phyloP scores from a whole-genome alignment of 768 basidiomycete genomes.

The Tephrocybe sp. region DNA sequence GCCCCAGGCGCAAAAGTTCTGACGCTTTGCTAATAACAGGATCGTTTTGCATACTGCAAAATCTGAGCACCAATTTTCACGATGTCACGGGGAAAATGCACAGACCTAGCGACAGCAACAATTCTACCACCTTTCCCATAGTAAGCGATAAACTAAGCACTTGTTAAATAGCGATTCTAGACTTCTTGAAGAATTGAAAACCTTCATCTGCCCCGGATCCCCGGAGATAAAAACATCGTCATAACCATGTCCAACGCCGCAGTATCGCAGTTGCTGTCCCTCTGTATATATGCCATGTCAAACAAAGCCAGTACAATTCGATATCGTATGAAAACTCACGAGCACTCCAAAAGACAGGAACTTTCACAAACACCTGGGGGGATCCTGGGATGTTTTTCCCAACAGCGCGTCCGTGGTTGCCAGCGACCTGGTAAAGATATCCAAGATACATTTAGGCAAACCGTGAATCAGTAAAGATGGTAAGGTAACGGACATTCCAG shows the following conservation, averaged over 20 bases:
- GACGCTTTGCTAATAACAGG: conserved; percentile 77
- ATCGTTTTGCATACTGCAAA: conserved; percentile 71
- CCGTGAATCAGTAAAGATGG: neutral
- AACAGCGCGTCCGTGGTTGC: conserved; percentile 83
- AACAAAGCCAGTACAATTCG: neutral
- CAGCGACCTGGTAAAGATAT: conserved; percentile 55
- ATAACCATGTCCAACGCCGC: conserved; percentile 65
- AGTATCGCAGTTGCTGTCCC: conserved; percentile 86
- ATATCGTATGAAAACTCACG: conserved; percentile 42
- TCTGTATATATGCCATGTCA: conserved; percentile 34
- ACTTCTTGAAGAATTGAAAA: conserved; percentile 17
- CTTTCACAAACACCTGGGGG: conserved; percentile 68
- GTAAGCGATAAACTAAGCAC: conserved; percentile 70
- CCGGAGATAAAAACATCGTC: conserved; percentile 83
- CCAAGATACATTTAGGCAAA: neutral
- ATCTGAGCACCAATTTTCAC: neutral
- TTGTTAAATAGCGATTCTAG: neutral
- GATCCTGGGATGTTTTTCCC: conserved; percentile 71
- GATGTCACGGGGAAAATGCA: neutral
- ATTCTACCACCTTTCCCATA: conserved; percentile 65
- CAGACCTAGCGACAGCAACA: conserved; percentile 64
- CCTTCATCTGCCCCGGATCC: conserved; percentile 74
- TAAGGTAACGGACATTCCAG: conserved; percentile 68
- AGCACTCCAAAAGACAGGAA: conserved; percentile 90
- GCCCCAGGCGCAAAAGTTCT: conserved; percentile 71